Percentiles rank a stretch among this genome's conserved stretches.
These are phyloP conservation scores for Zalerion maritima DNA, from an alignment of 495 filamentous ascomycete species.

Conservation along the genomic window DNA sequence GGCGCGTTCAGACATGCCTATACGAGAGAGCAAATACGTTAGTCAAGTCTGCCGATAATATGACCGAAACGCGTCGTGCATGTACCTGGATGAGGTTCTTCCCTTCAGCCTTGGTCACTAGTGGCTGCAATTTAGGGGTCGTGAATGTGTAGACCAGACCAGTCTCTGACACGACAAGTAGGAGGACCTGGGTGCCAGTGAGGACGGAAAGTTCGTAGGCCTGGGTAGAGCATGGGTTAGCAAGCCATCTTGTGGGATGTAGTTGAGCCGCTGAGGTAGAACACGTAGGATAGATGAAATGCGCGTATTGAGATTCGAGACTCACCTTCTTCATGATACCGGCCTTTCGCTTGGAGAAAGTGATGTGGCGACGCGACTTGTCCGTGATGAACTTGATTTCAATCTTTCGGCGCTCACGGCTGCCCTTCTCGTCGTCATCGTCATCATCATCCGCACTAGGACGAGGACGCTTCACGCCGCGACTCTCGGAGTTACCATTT, in stretches of 20 bases:
- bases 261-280: background rate
- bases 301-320: conserved; percentile 7
- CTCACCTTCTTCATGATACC: conserved; percentile 99
- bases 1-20: conserved; percentile 95
- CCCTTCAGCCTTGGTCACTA: conserved; percentile 97
- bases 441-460: conserved; percentile 88
- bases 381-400: conserved; percentile 99
- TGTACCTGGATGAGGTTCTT: conserved; percentile 98
- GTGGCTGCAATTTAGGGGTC: conserved; percentile 94
- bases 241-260: too few species aligned
- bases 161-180: conserved; percentile 96
- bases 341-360: conserved; percentile 99
- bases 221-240: conserved; percentile 34
- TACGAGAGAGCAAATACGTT: conserved; percentile 5
- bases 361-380: conserved; percentile 99
- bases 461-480: conserved; percentile 82
- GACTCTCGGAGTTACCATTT: conserved; percentile 58
- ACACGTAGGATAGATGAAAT: conserved; percentile 4
- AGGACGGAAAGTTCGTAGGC: conserved; percentile 96
- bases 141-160: conserved; percentile 99
- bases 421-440: conserved; percentile 95
- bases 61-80: conserved; percentile 1
- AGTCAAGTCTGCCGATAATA: conserved; percentile 10
- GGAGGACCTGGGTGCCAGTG: conserved; percentile 92
- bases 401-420: conserved; percentile 97